Evolutionary conservation across 768 basidiomycete genomes (phyloP), one percentile per base, ranked within the genome.

Genomic region (Bullera alba): DNA sequence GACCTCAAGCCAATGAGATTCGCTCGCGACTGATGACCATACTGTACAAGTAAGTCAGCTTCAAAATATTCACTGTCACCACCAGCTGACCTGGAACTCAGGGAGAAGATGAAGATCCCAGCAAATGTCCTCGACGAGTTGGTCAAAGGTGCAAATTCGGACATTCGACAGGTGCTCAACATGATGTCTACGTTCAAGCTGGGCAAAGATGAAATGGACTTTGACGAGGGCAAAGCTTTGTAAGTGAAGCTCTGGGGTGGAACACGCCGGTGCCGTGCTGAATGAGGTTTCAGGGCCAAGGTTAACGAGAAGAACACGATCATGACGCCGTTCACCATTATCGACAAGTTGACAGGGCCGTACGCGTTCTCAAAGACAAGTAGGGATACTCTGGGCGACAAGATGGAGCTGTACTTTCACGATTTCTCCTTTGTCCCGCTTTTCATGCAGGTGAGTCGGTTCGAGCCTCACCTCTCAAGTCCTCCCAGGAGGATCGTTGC

Each of bases 101-200:
- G 89, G 71, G 95, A 99, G 72, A 87, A 87, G 59, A 80, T 99
- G 81, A 86, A 87, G 71, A 76, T 96, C n/a, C 85, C 87, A 0
- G 81, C 83, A 0, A 87, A 87, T 51, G 93, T 92, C 35, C 73
- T 97, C 28, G 95, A 99, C 65, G 87, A 95, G 69, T 84, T 99
- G 27, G 81, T 97, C 50, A 72, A 76, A 1, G 87, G 93, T 4
- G 79, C 90, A 2, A 87, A 95, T 61, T 93, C 92, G 1, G 95
- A 99, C 72, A 93, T 99, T 51, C 86, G 95, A 2, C 93, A 65
- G 37, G 88, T 97, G 17, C 75, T 99, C 53, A 97, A 96, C 70
- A 96, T 99, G 90, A 76, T 99, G 12, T 93, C 95, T 4, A 97
- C 93, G 0, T 97, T 90, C 87, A 90, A 84, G 63, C 73, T 96